Evolutionary conservation across 148 eudicot genomes (phyloP), one percentile per base, ranked within the genome.

Genomic region (Spergularia bocconei): DNA sequence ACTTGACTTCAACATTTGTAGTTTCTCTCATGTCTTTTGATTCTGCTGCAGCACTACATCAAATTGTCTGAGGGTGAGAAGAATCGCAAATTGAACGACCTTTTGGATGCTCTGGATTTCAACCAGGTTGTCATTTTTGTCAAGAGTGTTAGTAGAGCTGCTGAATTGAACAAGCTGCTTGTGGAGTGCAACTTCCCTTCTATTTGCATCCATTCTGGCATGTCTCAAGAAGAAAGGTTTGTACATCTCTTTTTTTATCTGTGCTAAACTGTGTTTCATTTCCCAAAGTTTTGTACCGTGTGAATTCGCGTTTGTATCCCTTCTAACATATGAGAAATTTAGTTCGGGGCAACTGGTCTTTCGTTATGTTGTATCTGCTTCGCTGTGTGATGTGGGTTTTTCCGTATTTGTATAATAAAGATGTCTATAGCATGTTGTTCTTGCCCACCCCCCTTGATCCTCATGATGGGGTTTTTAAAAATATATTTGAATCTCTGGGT

Each of bases 151-250:
- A 89, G 75, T 59, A 86, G 97, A 80, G 97, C 98, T 62, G 92
- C 96, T 19, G 96, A 95, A 85, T 81, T 95, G 80, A 90, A 95
- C 84, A 95, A 95, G 81, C 83, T 95, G 59, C 97, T 95, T 25
- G 92, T 87, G 66, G 98, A 95, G 85, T 95, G 98, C 85, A 95
- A 95, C 79, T 95, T 95, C 75, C 99, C 99, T 23, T 92, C 99
- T 6, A 91, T 95, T 56, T 95, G 98, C 80, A 95, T 95, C 58
- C 99, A 95, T 80, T 95, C 99, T 75, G 98, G 98, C 76, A 95
- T 95, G 99, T 83, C 94, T 36, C 99, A 95, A 78, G 99, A 95
- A 88, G 99, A 95, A 77, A 95, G 99, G 99, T 84, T 44, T 79
- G 84, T 68, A 44, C 36, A 29, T 29, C 4, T 74, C n/a, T 41